Conservation (phyloP, 371 early-diverging fungal species). For the Cladochytrium tenue region DNA sequence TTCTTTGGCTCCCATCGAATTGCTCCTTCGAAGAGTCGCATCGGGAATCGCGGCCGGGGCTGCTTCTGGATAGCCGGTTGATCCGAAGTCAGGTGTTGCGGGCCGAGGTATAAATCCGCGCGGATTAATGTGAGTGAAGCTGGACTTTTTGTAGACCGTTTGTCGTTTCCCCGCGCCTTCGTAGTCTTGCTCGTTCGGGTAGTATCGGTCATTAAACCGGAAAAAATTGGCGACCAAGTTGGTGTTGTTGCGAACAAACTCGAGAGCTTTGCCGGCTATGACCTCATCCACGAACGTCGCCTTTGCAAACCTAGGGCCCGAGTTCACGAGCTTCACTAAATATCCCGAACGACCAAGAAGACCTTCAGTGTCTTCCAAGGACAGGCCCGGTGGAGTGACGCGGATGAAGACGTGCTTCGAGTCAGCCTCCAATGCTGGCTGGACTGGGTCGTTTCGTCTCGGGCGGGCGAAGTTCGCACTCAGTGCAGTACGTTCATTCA, state of each 20-base stretch:
- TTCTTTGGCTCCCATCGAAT: too few species aligned
- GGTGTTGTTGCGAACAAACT: background rate
- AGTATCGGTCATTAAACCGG: background rate
- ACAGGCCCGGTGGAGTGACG: slow-evolving; percentile 10
- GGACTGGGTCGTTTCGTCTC: background rate
- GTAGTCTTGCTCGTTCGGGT: slow-evolving; percentile 1
- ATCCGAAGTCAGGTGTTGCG: too few species aligned
- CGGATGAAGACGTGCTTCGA: slow-evolving; percentile 1
- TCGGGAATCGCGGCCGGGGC: too few species aligned
- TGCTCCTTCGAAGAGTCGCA: too few species aligned
- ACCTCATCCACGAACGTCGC: background rate
- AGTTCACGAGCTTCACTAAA: background rate
- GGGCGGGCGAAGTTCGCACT: background rate
- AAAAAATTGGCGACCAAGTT: slow-evolving; percentile 12
- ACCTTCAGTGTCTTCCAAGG: slow-evolving; percentile 9
- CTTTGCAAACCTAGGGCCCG: too few species aligned
- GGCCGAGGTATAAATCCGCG: too few species aligned
- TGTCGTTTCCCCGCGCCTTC: background rate
- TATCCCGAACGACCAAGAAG: slow-evolving; percentile 2
- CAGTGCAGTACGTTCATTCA: slow-evolving; percentile 1
- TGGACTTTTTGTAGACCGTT: background rate
- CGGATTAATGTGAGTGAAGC: too few species aligned
- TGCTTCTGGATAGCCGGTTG: too few species aligned
- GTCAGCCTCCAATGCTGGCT: slow-evolving; percentile 4
- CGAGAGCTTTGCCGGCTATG: slow-evolving; percentile 3